Percentiles rank a stretch among this genome's conserved stretches.
These are phyloP conservation scores for Cyclostephanos tholiformis DNA, from an alignment of 108 stramenopile species.

Conservation along the genomic window DNA sequence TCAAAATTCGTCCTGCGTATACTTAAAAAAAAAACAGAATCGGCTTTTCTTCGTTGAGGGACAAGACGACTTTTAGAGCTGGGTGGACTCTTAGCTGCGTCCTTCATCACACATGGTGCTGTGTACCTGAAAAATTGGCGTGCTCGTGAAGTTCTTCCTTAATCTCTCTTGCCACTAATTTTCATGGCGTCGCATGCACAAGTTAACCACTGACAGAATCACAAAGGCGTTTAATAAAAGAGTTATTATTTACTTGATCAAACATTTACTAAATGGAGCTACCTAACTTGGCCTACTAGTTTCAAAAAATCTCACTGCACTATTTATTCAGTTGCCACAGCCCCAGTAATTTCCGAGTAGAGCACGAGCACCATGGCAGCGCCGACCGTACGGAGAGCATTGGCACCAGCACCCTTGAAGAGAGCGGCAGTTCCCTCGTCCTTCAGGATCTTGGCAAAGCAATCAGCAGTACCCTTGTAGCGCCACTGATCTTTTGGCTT, in stretches of 20 bases:
- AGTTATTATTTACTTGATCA: constrained; percentile 9
- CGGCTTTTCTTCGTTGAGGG: no score
- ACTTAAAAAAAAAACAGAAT: no score
- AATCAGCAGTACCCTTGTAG: constrained; percentile 96
- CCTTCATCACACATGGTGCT: no score
- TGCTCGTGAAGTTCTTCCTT: no score
- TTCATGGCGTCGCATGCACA: no score
- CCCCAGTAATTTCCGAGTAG: constrained; percentile 96
- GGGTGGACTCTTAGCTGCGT: no score
- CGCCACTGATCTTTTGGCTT: constrained; percentile 94
- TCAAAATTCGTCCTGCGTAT: no score
- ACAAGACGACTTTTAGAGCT: no score
- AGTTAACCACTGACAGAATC: no score
- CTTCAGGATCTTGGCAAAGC: constrained; percentile 93
- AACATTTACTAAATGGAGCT: constrained; percentile 18
- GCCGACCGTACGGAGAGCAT: constrained; percentile 97
- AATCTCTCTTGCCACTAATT: no score
- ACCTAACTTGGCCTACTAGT: no score
- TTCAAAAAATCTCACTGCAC: not conserved
- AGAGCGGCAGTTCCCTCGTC: constrained; percentile 94
- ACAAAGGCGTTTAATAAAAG: not conserved
- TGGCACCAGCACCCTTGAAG: constrained; percentile 99
- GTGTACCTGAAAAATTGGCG: no score
- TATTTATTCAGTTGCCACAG: constrained; percentile 42
- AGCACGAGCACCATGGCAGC: constrained; percentile 96